Evolutionary conservation across 805 yeast genomes (phyloP).

Genomic region (Candida ficus): DNA sequence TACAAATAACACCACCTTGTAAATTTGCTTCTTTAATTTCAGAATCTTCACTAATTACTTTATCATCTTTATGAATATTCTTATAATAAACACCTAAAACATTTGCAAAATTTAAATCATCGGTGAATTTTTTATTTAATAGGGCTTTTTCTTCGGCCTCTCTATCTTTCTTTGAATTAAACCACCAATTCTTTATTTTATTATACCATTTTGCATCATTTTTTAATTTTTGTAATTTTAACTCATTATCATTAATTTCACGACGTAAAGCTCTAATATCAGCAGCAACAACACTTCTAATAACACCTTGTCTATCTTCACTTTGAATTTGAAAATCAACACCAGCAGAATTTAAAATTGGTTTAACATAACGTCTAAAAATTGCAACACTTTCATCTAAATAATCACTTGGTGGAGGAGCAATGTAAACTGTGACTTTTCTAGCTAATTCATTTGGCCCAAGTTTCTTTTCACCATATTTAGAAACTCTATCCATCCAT

Average conservation of each 20-base stretch:
- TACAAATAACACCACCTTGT: constrained; percentile 83
- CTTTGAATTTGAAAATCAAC: constrained; percentile 75
- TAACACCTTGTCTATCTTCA: constrained; percentile 85
- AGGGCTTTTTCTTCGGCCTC: constrained; percentile 17
- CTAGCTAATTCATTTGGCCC: constrained; percentile 55
- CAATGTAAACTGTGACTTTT: constrained; percentile 73
- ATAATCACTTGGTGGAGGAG: constrained; percentile 96
- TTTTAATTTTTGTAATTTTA: constrained; percentile 16
- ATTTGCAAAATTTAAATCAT: constrained; percentile 35
- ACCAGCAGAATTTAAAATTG: constrained; percentile 78
- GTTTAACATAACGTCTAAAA: constrained; percentile 79
- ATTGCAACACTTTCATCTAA: constrained; percentile 67
- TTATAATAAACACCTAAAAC: constrained; percentile 54
- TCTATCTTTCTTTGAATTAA: constrained; percentile 4
- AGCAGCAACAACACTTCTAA: constrained; percentile 76
- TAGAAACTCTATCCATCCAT: constrained; percentile 59
- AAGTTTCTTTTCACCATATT: constrained; percentile 44
- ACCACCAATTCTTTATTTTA: constrained; percentile 11
- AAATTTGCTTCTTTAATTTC: constrained; percentile 35
- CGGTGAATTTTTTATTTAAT: constrained; percentile 22
- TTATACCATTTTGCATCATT: constrained; percentile 17
- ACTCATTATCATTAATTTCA: constrained; percentile 29
- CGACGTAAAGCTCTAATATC: constrained; percentile 68
- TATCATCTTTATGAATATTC: constrained; percentile 22
- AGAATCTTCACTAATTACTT: constrained; percentile 41